Percentiles rank a stretch among this genome's conserved stretches.
phyloP scores from a whole-genome alignment of 768 basidiomycete genomes.

The Boletus tomentosulus region DNA sequence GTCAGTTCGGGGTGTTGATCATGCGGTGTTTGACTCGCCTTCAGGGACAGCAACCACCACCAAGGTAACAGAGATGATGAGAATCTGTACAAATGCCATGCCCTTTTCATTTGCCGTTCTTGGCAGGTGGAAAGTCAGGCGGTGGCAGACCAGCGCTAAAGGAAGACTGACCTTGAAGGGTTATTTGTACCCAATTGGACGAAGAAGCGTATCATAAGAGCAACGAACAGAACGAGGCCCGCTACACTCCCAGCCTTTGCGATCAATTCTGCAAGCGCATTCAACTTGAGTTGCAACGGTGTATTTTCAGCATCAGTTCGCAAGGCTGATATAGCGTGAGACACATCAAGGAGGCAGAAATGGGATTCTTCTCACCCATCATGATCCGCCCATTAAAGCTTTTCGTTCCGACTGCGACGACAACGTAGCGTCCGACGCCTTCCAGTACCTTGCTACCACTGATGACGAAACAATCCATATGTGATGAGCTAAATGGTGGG shows the following conservation, averaged over 20 bases:
- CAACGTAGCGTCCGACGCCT: constrained; percentile 89
- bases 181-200: constrained; percentile 69
- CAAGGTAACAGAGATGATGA: constrained; percentile 94
- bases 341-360: background rate
- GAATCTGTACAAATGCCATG: constrained; percentile 85
- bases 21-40: constrained; percentile 37
- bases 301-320: constrained; percentile 85
- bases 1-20: background rate
- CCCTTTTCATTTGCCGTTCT: constrained; percentile 80
- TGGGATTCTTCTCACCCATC: constrained; percentile 65
- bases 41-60: constrained; percentile 87
- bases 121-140: constrained; percentile 10
- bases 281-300: constrained; percentile 91
- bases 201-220: constrained; percentile 93
- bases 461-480: constrained; percentile 89
- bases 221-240: constrained; percentile 74
- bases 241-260: constrained; percentile 85
- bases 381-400: constrained; percentile 97
- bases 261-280: constrained; percentile 90
- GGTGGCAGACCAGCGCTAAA: background rate
- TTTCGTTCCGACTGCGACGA: constrained; percentile 87
- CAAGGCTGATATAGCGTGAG: constrained; percentile 51
- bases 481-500: constrained; percentile 30
- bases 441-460: constrained; percentile 92
- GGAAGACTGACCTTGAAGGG: constrained; percentile 48